phyloP scores from a whole-genome alignment of 2,329 filamentous ascomycete genomes.

The Colletotrichum camelliae region DNA sequence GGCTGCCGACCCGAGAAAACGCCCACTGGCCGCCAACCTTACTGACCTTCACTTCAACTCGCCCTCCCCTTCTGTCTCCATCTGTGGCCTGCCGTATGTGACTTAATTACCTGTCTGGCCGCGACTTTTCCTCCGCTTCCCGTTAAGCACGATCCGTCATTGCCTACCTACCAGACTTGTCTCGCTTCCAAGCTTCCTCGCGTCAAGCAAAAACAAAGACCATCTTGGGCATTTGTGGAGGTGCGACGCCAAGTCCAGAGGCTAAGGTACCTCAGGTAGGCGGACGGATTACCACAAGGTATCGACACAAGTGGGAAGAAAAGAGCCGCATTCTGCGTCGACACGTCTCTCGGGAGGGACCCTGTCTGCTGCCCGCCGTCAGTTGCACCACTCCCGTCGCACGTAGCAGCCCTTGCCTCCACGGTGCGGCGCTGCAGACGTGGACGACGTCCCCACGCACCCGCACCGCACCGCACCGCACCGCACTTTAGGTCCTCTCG shows the following conservation, averaged over 20 bases:
- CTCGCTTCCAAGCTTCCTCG: neutral
- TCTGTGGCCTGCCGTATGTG: neutral
- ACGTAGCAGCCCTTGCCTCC: slow-evolving; percentile 17
- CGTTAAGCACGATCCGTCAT: neutral
- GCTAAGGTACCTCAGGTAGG: neutral
- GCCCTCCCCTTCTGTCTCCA: neutral
- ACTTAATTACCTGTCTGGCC: neutral
- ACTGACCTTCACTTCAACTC: neutral
- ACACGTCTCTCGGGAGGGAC: neutral
- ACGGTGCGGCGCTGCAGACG: neutral
- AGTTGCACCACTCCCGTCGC: neutral
- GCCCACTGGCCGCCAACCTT: neutral
- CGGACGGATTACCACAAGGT: neutral
- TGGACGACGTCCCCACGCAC: slow-evolving; percentile 16
- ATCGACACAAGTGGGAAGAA: neutral
- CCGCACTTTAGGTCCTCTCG: neutral
- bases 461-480: neutral
- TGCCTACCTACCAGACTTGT: neutral
- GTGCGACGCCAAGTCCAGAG: neutral
- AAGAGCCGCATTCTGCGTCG: neutral
- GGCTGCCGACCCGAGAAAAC: neutral
- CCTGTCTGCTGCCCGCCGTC: neutral
- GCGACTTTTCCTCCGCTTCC: neutral
- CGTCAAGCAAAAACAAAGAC: neutral
- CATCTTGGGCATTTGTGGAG: neutral